Evolutionary conservation across 2,329 filamentous ascomycete genomes (phyloP), one percentile per base, ranked within the genome.

Genomic region (Venturia pyrina): DNA sequence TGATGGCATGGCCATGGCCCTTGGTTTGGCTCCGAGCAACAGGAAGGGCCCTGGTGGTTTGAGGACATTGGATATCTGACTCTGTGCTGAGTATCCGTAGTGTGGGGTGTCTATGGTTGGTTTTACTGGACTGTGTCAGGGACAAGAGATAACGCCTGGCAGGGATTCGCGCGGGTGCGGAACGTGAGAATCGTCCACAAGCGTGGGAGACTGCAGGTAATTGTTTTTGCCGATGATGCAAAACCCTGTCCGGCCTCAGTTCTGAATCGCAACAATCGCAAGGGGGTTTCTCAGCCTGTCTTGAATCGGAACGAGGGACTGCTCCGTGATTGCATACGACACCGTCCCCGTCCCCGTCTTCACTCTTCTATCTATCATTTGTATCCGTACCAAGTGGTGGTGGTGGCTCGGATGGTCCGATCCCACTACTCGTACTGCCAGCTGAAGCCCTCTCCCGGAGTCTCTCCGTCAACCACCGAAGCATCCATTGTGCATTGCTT

Each of bases 111-210:
- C 28, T 59, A 28, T 57, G 32, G 32, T 37, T 17, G 34, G 50
- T 34, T 34, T 40, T 15, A 56, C 50, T 34, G 50, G 50, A 56
- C 50, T 40, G 24, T 28, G 24, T 28, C 32, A 59, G 53, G 28
- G 53, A 59, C 53, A 11, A 21, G 32, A 59, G 53, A 59, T 59
- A 59, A 59, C 53, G 28, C 28, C 53, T 34, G 53, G 53, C 53
- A 59, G 53, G 53, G 53, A 19, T 37, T n/a, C 4, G 28, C 53
- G 53, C 53, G 53, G 53, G 53, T 59, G 28, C 32, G 53, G 19
- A 53, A 21, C 48, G 48, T 53, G 48, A 53, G 21, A 15, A 24
- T 15, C 48, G 21, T 28, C 24, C 48, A 53, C 7, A 8, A 8
- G 32, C 53, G 53, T 59, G 53, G 53, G 53, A 59, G 53, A 59